These are phyloP conservation scores for Agroathelia rolfsii DNA, from an alignment of 1,284 basidiomycete species.

Conservation along the genomic window DNA sequence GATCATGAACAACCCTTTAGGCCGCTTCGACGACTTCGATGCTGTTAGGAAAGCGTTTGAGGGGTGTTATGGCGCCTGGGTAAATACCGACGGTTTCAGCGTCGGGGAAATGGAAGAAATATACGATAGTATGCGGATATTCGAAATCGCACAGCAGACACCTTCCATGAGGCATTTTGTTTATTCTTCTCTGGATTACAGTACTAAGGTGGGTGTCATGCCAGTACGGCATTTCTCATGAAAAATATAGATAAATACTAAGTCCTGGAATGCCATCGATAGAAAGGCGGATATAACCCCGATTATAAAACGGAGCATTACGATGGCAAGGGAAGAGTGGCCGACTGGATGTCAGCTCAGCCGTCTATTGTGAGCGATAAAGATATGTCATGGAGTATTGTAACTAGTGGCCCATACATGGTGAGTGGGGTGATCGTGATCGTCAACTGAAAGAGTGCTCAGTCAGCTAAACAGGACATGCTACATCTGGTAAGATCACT, in stretches of 20 bases:
- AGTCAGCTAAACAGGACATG: constrained; percentile 5
- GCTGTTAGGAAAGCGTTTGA: constrained; percentile 25
- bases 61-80: constrained; percentile 34
- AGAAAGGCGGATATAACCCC: constrained; percentile 26
- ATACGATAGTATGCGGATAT: constrained; percentile 33
- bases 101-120: constrained; percentile 35
- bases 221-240: not conserved
- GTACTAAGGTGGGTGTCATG: constrained; percentile 25
- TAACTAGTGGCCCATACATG: constrained; percentile 35
- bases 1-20: constrained; percentile 12
- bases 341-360: constrained; percentile 32
- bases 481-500: not conserved
- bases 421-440: constrained; percentile 23
- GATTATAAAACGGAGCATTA: constrained; percentile 29
- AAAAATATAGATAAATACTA: not conserved
- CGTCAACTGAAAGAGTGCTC: not conserved
- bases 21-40: constrained; percentile 25
- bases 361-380: constrained; percentile 26
- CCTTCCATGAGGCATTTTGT: constrained; percentile 32
- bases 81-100: constrained; percentile 38
- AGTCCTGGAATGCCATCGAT: constrained; percentile 1
- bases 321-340: constrained; percentile 34
- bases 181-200: constrained; percentile 37
- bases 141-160: constrained; percentile 33
- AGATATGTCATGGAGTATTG: constrained; percentile 29